Conservation (phyloP, 176 grass and related monocot species). For the Pontederia paniculata region DNA sequence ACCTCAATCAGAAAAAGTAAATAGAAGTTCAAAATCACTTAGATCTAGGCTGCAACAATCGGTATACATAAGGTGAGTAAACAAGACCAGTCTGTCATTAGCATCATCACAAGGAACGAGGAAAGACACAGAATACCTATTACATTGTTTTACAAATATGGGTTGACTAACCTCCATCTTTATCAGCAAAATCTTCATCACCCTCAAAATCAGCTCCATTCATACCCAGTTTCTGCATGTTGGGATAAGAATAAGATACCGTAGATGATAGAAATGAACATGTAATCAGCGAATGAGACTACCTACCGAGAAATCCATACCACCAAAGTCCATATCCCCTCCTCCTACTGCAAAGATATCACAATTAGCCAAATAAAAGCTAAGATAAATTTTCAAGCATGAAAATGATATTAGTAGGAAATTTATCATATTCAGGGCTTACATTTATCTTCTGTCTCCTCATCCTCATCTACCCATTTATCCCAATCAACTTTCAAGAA, state of each 20-base stretch:
- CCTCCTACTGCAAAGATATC: constrained; percentile 4
- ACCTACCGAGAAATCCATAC: constrained; percentile 14
- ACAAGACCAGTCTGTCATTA: too few relatives aligned
- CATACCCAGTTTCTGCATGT: neutral
- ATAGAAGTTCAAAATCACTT: neutral
- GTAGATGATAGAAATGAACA: neutral
- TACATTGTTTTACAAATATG: too few relatives aligned
- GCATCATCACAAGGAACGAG: too few relatives aligned
- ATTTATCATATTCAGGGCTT: neutral
- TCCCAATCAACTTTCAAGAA: constrained; percentile 16
- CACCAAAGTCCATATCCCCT: neutral
- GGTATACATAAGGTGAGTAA: too few relatives aligned
- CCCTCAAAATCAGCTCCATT: neutral
- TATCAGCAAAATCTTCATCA: neutral
- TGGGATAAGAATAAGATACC: neutral
- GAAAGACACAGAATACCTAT: too few relatives aligned
- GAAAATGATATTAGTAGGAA: neutral
- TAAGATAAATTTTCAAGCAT: neutral
- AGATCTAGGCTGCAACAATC: too few relatives aligned
- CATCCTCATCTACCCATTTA: constrained; percentile 20
- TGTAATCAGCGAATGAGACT: neutral
- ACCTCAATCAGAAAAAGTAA: too few relatives aligned
- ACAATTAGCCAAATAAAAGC: neutral
- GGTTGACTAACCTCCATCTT: neutral
- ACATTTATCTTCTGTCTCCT: constrained; percentile 4